These are phyloP conservation scores for Xylaria palmicola DNA, from an alignment of 495 filamentous ascomycete genomes.

Conservation along the genomic window DNA sequence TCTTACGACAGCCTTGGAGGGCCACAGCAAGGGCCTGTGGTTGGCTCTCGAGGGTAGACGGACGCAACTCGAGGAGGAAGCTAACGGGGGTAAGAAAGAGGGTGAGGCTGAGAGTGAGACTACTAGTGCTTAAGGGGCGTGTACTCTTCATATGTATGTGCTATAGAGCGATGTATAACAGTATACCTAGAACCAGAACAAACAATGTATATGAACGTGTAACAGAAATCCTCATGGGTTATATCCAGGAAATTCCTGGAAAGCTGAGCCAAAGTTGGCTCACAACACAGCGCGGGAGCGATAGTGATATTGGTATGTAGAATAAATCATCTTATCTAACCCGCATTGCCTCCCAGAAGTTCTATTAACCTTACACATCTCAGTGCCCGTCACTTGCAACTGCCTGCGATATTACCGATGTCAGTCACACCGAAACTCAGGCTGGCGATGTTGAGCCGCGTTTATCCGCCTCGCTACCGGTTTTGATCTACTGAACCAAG, in stretches of 20 bases:
- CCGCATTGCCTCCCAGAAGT: no score
- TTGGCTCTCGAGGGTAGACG: constrained; percentile 78
- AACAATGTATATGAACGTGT: constrained; percentile 6
- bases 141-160: constrained; percentile 4
- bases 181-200: constrained; percentile 8
- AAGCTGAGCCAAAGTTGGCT: neutral
- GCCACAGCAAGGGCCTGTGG: constrained; percentile 75
- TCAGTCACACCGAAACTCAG: no score
- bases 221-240: neutral
- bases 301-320: no score
- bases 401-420: no score
- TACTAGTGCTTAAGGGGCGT: constrained; percentile 24
- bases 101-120: constrained; percentile 24
- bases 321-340: no score
- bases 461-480: no score
- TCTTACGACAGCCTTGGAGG: constrained; percentile 71
- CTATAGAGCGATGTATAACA: constrained; percentile 10
- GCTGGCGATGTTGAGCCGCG: no score
- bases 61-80: constrained; percentile 74
- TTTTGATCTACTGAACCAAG: no score
- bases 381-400: no score
- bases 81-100: constrained; percentile 43
- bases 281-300: no score
- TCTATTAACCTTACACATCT: no score
- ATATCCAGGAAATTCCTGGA: neutral